phyloP scores from a whole-genome alignment of 108 stramenopile species.

The Skeletonema costatum region DNA sequence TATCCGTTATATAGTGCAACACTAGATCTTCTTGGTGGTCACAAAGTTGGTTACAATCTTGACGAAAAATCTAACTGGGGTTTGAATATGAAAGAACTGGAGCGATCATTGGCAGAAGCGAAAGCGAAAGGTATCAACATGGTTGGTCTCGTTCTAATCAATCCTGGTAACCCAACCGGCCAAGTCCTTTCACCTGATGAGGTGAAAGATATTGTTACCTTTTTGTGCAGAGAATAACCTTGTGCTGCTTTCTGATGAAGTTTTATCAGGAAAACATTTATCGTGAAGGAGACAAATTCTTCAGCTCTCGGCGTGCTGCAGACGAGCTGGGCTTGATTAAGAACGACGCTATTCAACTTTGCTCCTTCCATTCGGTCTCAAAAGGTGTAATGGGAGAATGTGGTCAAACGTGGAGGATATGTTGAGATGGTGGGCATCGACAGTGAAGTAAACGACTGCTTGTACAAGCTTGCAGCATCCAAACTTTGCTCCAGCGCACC shows the following conservation, averaged over 20 bases:
- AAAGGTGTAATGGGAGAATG: slow-evolving; percentile 98
- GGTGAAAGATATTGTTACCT: slow-evolving; percentile 81
- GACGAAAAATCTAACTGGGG: slow-evolving; percentile 88
- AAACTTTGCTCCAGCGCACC: slow-evolving; percentile 85
- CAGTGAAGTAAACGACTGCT: slow-evolving; percentile 75
- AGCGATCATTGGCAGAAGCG: slow-evolving; percentile 73
- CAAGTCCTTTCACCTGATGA: slow-evolving; percentile 78
- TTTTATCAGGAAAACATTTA: slow-evolving; percentile 97
- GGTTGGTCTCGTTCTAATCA: slow-evolving; percentile 93
- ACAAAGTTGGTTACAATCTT: slow-evolving; percentile 89
- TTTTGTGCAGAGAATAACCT: slow-evolving; percentile 88
- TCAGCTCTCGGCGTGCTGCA: slow-evolving; percentile 84
- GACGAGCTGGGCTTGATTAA: slow-evolving; percentile 70
- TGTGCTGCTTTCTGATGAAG: slow-evolving; percentile 95
- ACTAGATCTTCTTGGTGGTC: slow-evolving; percentile 83
- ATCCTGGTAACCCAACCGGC: slow-evolving; percentile 98
- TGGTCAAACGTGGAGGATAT: slow-evolving; percentile 97
- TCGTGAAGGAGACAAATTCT: slow-evolving; percentile 63
- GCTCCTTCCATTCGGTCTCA: slow-evolving; percentile 92
- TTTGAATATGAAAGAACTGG: slow-evolving; percentile 75
- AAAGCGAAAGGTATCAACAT: slow-evolving; percentile 61
- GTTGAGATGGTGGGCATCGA: slow-evolving; percentile 89
- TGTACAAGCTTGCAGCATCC: slow-evolving; percentile 93
- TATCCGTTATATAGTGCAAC: slow-evolving; percentile 96
- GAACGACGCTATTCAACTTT: slow-evolving; percentile 79